Evolutionary conservation across 306 rosid species (phyloP).

Genomic region (Inga laurina): DNA sequence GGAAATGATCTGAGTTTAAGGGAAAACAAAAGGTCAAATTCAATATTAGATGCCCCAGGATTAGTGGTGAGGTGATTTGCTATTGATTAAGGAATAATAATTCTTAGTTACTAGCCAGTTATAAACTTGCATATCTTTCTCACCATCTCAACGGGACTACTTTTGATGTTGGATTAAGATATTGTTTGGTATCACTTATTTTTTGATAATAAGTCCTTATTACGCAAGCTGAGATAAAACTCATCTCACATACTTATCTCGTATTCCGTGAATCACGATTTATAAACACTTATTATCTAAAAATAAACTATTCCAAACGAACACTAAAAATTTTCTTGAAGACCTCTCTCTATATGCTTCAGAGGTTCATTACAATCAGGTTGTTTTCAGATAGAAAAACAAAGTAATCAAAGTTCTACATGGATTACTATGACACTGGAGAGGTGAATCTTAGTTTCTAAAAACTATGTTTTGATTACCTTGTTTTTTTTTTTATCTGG

Average conservation of each 20-base stretch:
- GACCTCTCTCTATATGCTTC: slow-evolving; percentile 86
- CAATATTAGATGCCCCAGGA: slow-evolving; percentile 1
- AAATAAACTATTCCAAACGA: too few relatives aligned
- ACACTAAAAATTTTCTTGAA: slow-evolving; percentile 69
- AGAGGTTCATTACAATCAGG: slow-evolving; percentile 57
- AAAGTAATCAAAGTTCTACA: slow-evolving; percentile 53
- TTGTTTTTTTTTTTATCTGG: background rate
- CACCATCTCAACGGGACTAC: background rate
- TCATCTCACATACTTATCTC: too few relatives aligned
- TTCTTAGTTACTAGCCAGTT: slow-evolving; percentile 11
- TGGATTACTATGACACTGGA: slow-evolving; percentile 88
- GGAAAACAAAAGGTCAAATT: background rate
- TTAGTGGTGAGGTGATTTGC: background rate
- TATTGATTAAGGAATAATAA: background rate
- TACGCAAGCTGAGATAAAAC: too few relatives aligned
- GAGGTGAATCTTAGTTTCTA: slow-evolving; percentile 58
- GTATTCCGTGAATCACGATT: too few relatives aligned
- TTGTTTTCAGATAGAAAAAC: too few relatives aligned
- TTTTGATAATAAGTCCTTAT: too few relatives aligned
- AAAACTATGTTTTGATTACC: background rate
- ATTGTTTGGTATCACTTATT: too few relatives aligned
- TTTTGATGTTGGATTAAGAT: slow-evolving; percentile 25
- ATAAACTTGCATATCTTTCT: slow-evolving; percentile 13
- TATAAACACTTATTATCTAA: too few relatives aligned
- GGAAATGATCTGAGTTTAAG: background rate